Evolutionary conservation across 768 basidiomycete genomes (phyloP).

Genomic region (Suillus americanus): DNA sequence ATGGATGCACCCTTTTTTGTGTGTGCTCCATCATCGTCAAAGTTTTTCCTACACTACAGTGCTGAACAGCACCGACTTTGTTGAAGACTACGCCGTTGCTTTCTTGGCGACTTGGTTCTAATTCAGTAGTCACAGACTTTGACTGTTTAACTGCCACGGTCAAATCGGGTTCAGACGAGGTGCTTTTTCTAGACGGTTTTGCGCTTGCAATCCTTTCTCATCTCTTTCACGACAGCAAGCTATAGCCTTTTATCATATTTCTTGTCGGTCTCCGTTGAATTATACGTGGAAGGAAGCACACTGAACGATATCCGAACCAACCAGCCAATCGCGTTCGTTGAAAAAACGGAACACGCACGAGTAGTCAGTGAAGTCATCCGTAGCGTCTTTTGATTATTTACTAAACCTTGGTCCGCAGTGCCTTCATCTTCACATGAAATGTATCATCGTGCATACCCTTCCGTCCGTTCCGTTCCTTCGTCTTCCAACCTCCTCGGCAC

Average conservation of each 20-base stretch:
- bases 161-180: slow-evolving; percentile 9
- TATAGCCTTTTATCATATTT: neutral
- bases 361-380: slow-evolving; percentile 21
- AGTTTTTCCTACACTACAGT: slow-evolving; percentile 7
- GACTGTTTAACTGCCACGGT: slow-evolving; percentile 5
- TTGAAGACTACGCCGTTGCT: neutral
- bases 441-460: slow-evolving; percentile 61
- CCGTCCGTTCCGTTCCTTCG: slow-evolving; percentile 54
- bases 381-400: slow-evolving; percentile 9
- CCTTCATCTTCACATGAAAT: slow-evolving; percentile 47
- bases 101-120: slow-evolving; percentile 12
- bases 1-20: slow-evolving; percentile 8
- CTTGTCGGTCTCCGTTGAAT: neutral
- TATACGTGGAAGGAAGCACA: neutral
- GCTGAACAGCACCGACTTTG: neutral
- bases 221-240: slow-evolving; percentile 7
- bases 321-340: slow-evolving; percentile 2
- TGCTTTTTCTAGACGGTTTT: slow-evolving; percentile 4
- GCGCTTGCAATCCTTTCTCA: slow-evolving; percentile 8
- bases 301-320: neutral
- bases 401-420: slow-evolving; percentile 25
- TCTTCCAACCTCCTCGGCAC: slow-evolving; percentile 24
- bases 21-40: slow-evolving; percentile 1
- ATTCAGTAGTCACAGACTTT: neutral
- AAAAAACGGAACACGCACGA: slow-evolving; percentile 5